Percentiles rank a stretch among this genome's conserved stretches.
Evolutionary conservation across 257 asterid genomes (phyloP).

Genomic region (Solanum virginianum): DNA sequence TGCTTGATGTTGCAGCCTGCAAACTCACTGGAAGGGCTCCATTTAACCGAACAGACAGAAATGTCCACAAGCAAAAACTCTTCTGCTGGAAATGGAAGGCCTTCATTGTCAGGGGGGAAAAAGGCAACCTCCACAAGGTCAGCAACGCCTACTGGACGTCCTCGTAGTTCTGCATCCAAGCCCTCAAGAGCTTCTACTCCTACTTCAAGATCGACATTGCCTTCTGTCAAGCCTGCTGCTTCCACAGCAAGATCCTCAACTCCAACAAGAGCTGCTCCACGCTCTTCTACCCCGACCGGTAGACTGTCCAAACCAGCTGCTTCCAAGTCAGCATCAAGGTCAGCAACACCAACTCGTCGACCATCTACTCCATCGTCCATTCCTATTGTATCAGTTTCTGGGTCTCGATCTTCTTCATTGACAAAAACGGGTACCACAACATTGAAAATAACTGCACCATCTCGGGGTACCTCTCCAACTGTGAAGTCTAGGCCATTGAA

Average conservation of each 20-base stretch:
- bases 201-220: slow-evolving; percentile 30
- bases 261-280: slow-evolving; percentile 29
- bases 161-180: slow-evolving; percentile 27
- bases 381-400: slow-evolving; percentile 10
- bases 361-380: slow-evolving; percentile 18
- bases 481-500: slow-evolving; percentile 46
- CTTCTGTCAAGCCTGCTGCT: slow-evolving; percentile 31
- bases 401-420: slow-evolving; percentile 13
- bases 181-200: slow-evolving; percentile 50
- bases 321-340: slow-evolving; percentile 35
- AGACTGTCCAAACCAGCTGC: slow-evolving; percentile 23
- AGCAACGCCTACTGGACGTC: slow-evolving; percentile 41
- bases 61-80: slow-evolving; percentile 6
- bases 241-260: slow-evolving; percentile 39
- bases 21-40: slow-evolving; percentile 11
- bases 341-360: slow-evolving; percentile 44
- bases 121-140: slow-evolving; percentile 31
- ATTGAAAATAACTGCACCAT: slow-evolving; percentile 14
- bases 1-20: slow-evolving; percentile 29
- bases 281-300: slow-evolving; percentile 35
- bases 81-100: slow-evolving; percentile 20
- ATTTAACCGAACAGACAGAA: slow-evolving; percentile 5
- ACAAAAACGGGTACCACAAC: slow-evolving; percentile 14
- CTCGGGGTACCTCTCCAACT: slow-evolving; percentile 37
- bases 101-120: slow-evolving; percentile 24